Percentiles rank a stretch among this genome's conserved stretches.
Conservation (phyloP, 257 asterid species). For the Parsonsia alboflavescens region DNA sequence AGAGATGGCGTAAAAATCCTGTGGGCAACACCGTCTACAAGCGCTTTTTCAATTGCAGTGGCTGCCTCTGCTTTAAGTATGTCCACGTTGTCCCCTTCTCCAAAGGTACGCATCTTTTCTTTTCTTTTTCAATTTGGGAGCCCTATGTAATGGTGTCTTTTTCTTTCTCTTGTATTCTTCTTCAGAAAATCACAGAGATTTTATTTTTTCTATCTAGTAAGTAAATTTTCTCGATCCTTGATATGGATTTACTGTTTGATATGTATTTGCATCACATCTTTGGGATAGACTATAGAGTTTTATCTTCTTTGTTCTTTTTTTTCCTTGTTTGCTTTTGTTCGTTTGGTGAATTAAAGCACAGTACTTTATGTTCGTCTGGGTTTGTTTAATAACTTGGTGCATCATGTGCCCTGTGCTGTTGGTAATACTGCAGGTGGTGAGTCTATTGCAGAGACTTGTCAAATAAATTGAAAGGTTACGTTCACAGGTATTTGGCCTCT, state of each 20-base stretch:
- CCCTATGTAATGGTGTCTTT: background rate
- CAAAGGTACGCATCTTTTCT: slow-evolving; percentile 50
- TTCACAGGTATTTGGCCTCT: slow-evolving; percentile 54
- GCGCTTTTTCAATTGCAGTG: slow-evolving; percentile 79
- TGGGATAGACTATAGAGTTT: background rate
- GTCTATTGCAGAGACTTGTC: slow-evolving; percentile 84
- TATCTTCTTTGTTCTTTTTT: background rate
- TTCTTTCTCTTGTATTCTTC: background rate
- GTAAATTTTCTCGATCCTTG: background rate
- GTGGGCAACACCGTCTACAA: slow-evolving; percentile 94
- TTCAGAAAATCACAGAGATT: background rate
- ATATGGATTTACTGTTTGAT: background rate
- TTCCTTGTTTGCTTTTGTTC: background rate
- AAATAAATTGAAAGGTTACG: slow-evolving; percentile 65
- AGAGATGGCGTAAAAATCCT: slow-evolving; percentile 94
- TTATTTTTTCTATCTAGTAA: background rate
- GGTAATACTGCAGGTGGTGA: slow-evolving; percentile 71
- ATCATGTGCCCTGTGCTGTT: slow-evolving; percentile 1
- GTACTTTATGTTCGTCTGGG: background rate
- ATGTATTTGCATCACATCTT: background rate
- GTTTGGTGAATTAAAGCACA: background rate
- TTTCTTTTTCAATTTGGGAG: background rate
- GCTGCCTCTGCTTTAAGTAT: slow-evolving; percentile 95
- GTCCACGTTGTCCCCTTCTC: slow-evolving; percentile 87
- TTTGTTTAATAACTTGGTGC: background rate